Evolutionary conservation across 768 basidiomycete genomes (phyloP).

Genomic region (Fibroporia radiculosa): DNA sequence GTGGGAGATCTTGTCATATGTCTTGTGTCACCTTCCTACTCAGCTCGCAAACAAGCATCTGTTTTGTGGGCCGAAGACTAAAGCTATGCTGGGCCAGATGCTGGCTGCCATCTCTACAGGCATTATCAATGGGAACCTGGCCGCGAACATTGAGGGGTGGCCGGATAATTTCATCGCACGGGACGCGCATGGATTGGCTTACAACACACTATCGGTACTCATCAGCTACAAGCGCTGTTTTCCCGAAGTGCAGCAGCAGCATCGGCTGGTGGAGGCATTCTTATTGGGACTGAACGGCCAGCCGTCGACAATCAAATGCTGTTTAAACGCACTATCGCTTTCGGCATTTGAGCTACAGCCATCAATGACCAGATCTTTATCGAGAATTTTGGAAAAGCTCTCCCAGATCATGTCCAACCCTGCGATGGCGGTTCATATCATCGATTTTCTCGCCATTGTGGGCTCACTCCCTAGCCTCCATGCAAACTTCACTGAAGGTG

Average conservation of each 20-base stretch:
- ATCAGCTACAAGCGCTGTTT: slow-evolving; percentile 83
- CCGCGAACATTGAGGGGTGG: slow-evolving; percentile 48
- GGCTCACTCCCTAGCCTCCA: slow-evolving; percentile 75
- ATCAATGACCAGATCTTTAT: slow-evolving; percentile 72
- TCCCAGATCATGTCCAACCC: slow-evolving; percentile 93
- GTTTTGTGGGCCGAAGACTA: slow-evolving; percentile 83
- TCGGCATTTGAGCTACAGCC: slow-evolving; percentile 80
- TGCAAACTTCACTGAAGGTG: slow-evolving; percentile 83
- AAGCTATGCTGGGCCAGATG: slow-evolving; percentile 53
- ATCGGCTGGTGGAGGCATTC: slow-evolving; percentile 68
- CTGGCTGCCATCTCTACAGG: slow-evolving; percentile 61
- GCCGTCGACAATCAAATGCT: slow-evolving; percentile 76
- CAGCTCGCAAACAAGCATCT: slow-evolving; percentile 95
- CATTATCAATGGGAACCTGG: slow-evolving; percentile 52
- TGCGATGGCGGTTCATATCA: slow-evolving; percentile 91
- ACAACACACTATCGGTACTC: slow-evolving; percentile 80
- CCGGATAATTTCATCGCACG: slow-evolving; percentile 56
- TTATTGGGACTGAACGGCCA: slow-evolving; percentile 62
- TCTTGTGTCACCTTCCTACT: slow-evolving; percentile 83
- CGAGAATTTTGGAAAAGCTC: slow-evolving; percentile 78
- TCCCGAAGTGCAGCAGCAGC: slow-evolving; percentile 48
- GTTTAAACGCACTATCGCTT: slow-evolving; percentile 83
- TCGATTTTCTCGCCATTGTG: slow-evolving; percentile 83
- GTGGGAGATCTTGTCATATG: slow-evolving; percentile 92
- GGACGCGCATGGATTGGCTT: slow-evolving; percentile 84